Conservation (phyloP, 148 eudicot genomes). For the Chenopodium album region DNA sequence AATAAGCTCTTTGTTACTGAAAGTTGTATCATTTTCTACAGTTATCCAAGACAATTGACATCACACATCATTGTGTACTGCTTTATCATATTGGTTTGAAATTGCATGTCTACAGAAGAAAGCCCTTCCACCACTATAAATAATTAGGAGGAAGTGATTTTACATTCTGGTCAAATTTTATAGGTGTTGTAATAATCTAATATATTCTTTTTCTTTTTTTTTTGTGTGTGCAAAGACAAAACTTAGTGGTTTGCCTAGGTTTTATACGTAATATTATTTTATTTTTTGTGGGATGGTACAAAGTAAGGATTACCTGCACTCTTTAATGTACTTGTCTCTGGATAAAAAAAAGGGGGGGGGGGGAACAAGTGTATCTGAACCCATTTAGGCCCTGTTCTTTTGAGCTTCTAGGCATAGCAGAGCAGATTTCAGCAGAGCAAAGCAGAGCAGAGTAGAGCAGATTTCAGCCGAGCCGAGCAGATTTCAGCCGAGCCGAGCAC, state of each 20-base stretch:
- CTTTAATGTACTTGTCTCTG: conserved; percentile 6
- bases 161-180: conserved; percentile 23
- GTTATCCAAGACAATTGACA: neutral
- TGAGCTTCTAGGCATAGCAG: no score
- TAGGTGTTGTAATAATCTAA: conserved; percentile 21
- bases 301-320: neutral
- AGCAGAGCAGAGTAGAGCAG: no score
- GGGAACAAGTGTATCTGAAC: conserved; percentile 15
- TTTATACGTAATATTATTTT: conserved; percentile 10
- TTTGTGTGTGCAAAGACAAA: conserved; percentile 29
- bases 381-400: neutral
- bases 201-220: neutral
- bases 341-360: neutral
- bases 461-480: no score
- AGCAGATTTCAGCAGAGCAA: no score
- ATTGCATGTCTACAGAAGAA: conserved; percentile 11
- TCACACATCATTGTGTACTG: neutral
- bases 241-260: conserved; percentile 25
- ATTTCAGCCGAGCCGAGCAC: no score
- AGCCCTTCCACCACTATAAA: conserved; percentile 18
- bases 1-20: conserved; percentile 6
- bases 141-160: conserved; percentile 18
- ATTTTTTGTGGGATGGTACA: conserved; percentile 5
- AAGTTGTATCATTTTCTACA: neutral
- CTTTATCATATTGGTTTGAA: conserved; percentile 1